Base-by-base conservation (phyloP, 805 yeast species). In the Groenewaldozyma tartarivorans region DNA sequence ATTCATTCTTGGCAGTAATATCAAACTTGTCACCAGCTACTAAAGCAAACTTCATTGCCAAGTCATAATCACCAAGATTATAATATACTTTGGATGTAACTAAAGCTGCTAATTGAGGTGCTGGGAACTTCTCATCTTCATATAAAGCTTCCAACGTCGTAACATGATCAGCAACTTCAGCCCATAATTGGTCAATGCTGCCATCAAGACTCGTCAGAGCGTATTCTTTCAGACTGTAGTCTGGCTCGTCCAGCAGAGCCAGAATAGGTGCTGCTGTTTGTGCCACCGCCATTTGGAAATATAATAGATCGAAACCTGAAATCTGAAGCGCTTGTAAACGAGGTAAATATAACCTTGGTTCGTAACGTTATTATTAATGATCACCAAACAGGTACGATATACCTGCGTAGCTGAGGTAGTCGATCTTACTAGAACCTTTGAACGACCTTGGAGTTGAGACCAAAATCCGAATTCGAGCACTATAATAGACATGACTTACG, bases 231-330 rank as follows among this genome's bases (percentile, higher is more conserved):
- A 92, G 74, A 39, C 72, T 63, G 38, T 73, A 64, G 59, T 92
- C 96, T 5, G 77, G 70, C 65, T 92, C 99, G 47, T 77, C 77
- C 57, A 92, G 71, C 48, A 92, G 74, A 31, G 97, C 95, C 62
- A 92, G 71, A 53, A 83, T 82, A 33, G 96, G 94, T 29, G 94
- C 87, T 36, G 97, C 96, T 33, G 94, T 75, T n/a, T n/a, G n/a
- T 20, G 87, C 81, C 50, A 77, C 66, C 38, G 85, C 75, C 78
- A 74, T 73, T 20, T 17, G 41, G 13, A 13, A 24, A 24, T 24
- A 13, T 24, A 13, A 13, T 24, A 13, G n/a, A n/a, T n/a, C n/a
- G n/a, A n/a, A n/a, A n/a, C n/a, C n/a, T n/a, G n/a, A n/a, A n/a
- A n/a, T n/a, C n/a, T n/a, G n/a, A n/a, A n/a, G n/a, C n/a, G n/a